Evolutionary conservation across 2,329 filamentous ascomycete species (phyloP), one percentile per base, ranked within the genome.

Genomic region (Apiospora phragmitis): DNA sequence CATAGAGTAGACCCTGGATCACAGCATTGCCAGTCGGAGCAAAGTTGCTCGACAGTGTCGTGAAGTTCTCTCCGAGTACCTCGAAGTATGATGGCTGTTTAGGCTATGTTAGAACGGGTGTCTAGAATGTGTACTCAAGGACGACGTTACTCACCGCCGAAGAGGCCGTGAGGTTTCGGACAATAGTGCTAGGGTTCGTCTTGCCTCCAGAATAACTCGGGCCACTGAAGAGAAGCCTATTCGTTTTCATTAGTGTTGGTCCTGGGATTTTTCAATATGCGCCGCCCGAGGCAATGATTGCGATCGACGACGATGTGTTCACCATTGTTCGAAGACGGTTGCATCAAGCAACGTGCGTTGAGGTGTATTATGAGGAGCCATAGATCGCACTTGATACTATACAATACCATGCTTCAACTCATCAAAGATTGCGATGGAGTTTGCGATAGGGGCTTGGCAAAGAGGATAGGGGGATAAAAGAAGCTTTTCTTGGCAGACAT

Each of bases 1-100:
- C 92, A 80, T 96, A 98, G 70, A 98, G 87, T 21, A 98, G 88
- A 72, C 95, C 95, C 73, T 90, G 88, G 45, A 96, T 89, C 69
- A 89, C 84, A 69, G 88, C 88, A 73, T 91, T 89, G 18, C 45
- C 67, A 11, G 85, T 85, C 42, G 88, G 85, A 68, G 89, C 86
- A 78, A 89, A 90, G 72, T 90, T 92, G 42, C 88, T 89, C 3
- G 93, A 93, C 18, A 98, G 85, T 0, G 94, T 97, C 62, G 91
- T 93, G 68, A 97, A 87, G 76, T 93, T 92, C 70, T 81, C 80
- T 26, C 79, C 75, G 69, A 89, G 80, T 62, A 83, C 82, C 71
- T 86, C 82, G 71, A 89, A 84, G 76, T 89, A 89, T 70, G 86
- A 85, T 77, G 90, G 79, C 71, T 86, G 49, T 55, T 32, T n/a